Base-by-base conservation (phyloP, 495 filamentous ascomycete species). In the Penicillium odoratum region DNA sequence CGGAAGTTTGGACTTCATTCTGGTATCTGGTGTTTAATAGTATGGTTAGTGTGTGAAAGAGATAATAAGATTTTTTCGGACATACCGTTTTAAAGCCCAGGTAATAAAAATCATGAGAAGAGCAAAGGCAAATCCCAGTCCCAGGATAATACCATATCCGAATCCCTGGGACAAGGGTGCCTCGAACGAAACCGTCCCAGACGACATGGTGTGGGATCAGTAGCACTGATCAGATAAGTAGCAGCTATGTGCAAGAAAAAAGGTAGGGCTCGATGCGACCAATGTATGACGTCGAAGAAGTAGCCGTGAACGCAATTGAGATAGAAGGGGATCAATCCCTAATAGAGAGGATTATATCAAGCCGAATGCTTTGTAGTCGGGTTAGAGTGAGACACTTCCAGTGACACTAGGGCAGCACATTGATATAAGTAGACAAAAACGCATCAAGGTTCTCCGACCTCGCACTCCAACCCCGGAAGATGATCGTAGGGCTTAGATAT, bases 1-100 rank as follows among this genome's bases (percentile, higher is more conserved):
- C 93, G 0, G 91, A 95, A 1, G 93, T 98, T 74, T 96, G 93
- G 7, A 97, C 81, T 74, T 98, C 93, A 78, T 91, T 81, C 69
- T 97, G 93, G 69, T 96, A 97, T 62, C 85, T 85, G 50, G 4
- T 53, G 21, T 30, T 28, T 9, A 40, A 0, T 30, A 38, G 16
- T 28, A 7, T 29, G 48, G 40, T 47, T 28, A 42, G 49, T 48
- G 6, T 16, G 21, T 21, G 21, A 21, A 21, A 21, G 21, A 2
- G 2, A 1, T 21, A 1, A 21, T 21, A 30, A 18, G 38, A 15
- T 40, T 40, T 15, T 40, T 15, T 13, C 38, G 13, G 1, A 28
- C 65, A 21, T 64, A 82, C 66, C 89, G 78, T 67, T 88, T 91
- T 54, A 95, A 76, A 51, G 89, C 83, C 79, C 86, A 92, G 9